Percentiles rank a stretch among this genome's conserved stretches.
Evolutionary conservation across 495 filamentous ascomycete species (phyloP).

Genomic region (Aspergillus campestris): DNA sequence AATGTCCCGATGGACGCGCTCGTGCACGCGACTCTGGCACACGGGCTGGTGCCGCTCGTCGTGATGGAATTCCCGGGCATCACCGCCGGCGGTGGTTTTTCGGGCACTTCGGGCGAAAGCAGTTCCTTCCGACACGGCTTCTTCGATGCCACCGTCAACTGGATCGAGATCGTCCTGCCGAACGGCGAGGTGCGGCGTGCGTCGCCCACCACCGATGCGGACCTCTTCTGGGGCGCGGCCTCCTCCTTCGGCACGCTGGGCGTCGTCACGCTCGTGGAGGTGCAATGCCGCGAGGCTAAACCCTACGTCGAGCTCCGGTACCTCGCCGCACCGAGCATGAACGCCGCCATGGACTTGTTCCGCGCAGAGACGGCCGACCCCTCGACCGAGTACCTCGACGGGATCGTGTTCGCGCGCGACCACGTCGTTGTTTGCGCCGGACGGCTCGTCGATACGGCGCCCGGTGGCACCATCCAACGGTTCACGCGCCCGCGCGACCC

Average conservation of each 20-base stretch:
- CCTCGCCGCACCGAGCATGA: conserved; percentile 27
- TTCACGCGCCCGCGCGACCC: conserved; percentile 45
- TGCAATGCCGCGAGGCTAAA: conserved; percentile 39
- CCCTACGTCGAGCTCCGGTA: conserved; percentile 45
- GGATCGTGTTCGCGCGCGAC: conserved; percentile 37
- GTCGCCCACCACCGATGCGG: conserved; percentile 24
- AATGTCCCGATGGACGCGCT: conserved; percentile 46
- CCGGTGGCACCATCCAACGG: conserved; percentile 11
- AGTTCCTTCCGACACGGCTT: conserved; percentile 48
- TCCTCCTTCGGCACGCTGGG: conserved; percentile 46
- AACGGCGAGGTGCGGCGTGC: conserved; percentile 41
- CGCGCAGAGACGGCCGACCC: conserved; percentile 21
- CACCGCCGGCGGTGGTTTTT: conserved; percentile 48
- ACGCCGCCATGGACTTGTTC: conserved; percentile 32
- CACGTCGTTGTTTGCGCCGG: conserved; percentile 43
- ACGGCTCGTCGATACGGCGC: conserved; percentile 24
- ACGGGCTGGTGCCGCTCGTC: conserved; percentile 42
- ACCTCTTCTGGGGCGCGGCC: conserved; percentile 47
- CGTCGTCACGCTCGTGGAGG: conserved; percentile 44
- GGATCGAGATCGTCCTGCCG: conserved; percentile 45
- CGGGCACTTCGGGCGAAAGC: conserved; percentile 48
- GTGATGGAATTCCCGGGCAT: conserved; percentile 54
- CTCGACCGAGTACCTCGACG: conserved; percentile 47
- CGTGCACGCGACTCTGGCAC: conserved; percentile 29
- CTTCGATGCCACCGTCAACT: conserved; percentile 44